phyloP scores from a whole-genome alignment of 2,329 filamentous ascomycete genomes.

The Pseudonectria buxi region DNA sequence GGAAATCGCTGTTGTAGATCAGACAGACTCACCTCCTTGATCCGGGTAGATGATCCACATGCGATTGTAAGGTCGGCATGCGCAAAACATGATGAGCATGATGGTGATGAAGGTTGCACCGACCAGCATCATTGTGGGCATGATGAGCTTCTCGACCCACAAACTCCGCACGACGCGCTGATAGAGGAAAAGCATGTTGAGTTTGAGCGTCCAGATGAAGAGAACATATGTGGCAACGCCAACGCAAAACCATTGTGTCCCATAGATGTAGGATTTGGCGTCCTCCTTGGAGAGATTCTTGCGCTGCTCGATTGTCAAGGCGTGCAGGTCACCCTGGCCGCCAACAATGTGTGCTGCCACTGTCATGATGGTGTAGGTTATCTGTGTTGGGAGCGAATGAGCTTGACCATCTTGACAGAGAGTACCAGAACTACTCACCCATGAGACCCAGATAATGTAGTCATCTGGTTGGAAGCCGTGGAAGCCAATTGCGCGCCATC shows the following conservation, averaged over 20 bases:
- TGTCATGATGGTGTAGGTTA: constrained; percentile 10
- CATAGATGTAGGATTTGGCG: constrained; percentile 7
- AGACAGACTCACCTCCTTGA: constrained; percentile 25
- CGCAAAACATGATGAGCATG: constrained; percentile 17
- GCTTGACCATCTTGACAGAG: not conserved
- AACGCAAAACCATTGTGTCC: constrained; percentile 13
- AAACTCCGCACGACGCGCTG: constrained; percentile 27
- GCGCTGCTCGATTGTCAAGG: constrained; percentile 5
- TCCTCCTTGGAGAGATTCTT: constrained; percentile 2
- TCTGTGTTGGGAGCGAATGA: not conserved
- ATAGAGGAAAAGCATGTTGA: constrained; percentile 34
- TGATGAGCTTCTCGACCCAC: constrained; percentile 28
- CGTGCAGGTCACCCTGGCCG: constrained; percentile 7
- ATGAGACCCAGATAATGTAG: constrained; percentile 10
- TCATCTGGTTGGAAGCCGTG: constrained; percentile 7
- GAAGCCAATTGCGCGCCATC: constrained; percentile 7
- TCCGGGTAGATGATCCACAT: constrained; percentile 30
- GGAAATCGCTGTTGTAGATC: not conserved
- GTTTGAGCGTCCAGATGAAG: constrained; percentile 30
- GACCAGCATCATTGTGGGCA: constrained; percentile 26
- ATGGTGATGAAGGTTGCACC: constrained; percentile 18
- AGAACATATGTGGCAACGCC: constrained; percentile 11
- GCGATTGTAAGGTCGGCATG: constrained; percentile 26
- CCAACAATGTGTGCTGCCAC: constrained; percentile 12
- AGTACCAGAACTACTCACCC: constrained; percentile 3